Conservation (phyloP, 139 green algal species). For the Auxenochlorella protothecoides region DNA sequence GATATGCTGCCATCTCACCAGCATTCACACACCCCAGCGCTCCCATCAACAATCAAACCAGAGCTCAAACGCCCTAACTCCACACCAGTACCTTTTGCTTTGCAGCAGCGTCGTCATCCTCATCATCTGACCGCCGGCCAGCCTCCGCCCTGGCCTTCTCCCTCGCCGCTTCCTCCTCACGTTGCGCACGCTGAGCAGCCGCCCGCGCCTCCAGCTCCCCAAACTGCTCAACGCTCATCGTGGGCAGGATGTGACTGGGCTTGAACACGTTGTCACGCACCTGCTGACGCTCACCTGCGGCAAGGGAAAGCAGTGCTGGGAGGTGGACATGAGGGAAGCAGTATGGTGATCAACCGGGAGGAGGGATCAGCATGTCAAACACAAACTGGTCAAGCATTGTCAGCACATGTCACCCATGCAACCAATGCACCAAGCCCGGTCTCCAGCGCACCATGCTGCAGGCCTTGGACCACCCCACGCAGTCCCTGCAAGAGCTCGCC, state of each 20-base stretch:
- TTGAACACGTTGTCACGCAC: conserved; percentile 53
- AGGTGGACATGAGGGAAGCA: too few species aligned
- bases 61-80: background rate
- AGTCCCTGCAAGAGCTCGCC: conserved; percentile 33
- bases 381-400: too few species aligned
- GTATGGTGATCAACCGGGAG: too few species aligned
- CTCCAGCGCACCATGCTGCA: too few species aligned
- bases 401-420: too few species aligned
- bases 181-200: background rate
- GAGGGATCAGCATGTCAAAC: too few species aligned
- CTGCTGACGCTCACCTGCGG: background rate
- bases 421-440: too few species aligned
- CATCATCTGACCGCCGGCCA: conserved; percentile 5
- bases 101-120: conserved; percentile 1
- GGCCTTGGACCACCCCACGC: conserved; percentile 3
- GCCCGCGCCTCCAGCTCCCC: conserved; percentile 3
- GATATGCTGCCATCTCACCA: background rate
- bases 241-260: conserved; percentile 63
- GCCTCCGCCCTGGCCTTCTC: background rate
- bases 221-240: conserved; percentile 35
- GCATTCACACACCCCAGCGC: background rate
- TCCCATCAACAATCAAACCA: background rate
- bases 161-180: background rate
- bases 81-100: background rate
- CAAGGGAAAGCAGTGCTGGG: too few species aligned